Evolutionary conservation across 1,284 basidiomycete genomes (phyloP), one percentile per base, ranked within the genome.

Genomic region (Leccinum subspadiceum): DNA sequence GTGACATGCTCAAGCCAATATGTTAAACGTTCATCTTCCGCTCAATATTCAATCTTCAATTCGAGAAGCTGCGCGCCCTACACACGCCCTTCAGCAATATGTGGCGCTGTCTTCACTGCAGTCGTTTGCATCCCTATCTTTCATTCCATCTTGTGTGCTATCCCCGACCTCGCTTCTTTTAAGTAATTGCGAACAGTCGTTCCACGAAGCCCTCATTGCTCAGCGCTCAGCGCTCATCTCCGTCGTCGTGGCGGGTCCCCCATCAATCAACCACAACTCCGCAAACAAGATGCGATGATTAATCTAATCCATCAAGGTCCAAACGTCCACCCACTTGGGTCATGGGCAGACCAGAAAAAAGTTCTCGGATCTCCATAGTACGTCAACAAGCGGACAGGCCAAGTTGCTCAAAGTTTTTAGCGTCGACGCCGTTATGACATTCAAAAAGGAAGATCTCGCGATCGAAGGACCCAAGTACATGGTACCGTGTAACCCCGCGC

Each of bases 161-260:
- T 52, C 31, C 35, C 50, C 50, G 22, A 52, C 53, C 41, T 60
- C 56, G 52, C 66, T 63, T 67, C 61, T 59, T 60, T 67, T 57
- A 41, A 73, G 44, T 46, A 46, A 44, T 44, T 20, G 41, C 41
- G 41, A 20, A 46, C 20, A 46, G 12, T 22, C 20, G 44, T 44
- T 44, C 62, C 53, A 55, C 66, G 53, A n/a, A 48, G 7, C 13
- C 50, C 33, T 46, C 41, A 35, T 61, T 61, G 58, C 44, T 39
- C 46, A 39, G 58, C 29, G 48, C 6, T 54, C 51, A 49, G 54
- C 37, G 37, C 62, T 69, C 69, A 69, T 69, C 56, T 73, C 70
- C 69, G 68, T 55, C 50, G 50, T 59, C 57, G 46, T 44, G 53
- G 24, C 44, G 20, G 53, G 52, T 29, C 29, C 57, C 51, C 39